Evolutionary conservation across 2,329 filamentous ascomycete species (phyloP).

Genomic region (Pseudogymnoascus sp.): DNA sequence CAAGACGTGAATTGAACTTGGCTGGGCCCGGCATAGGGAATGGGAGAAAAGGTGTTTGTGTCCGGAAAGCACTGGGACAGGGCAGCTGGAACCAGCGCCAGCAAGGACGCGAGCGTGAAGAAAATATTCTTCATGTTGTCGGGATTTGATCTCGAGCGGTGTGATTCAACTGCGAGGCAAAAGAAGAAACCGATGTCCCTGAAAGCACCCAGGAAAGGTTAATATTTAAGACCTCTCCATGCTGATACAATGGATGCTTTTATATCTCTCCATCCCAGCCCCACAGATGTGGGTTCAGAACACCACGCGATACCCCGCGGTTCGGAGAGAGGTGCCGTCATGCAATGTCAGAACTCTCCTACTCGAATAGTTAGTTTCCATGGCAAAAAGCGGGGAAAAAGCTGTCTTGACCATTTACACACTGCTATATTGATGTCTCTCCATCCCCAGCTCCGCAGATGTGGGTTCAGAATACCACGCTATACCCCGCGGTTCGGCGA

Average conservation of each 20-base stretch:
- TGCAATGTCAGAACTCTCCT: too few relatives aligned
- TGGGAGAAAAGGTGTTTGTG: neutral
- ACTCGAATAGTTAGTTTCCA: too few relatives aligned
- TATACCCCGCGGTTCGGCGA: too few relatives aligned
- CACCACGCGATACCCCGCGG: too few relatives aligned
- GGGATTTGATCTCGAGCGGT: neutral
- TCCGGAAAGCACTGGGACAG: neutral
- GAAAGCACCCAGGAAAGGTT: neutral
- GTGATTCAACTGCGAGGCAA: neutral
- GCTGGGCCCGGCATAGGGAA: neutral
- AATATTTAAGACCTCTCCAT: neutral
- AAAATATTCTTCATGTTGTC: neutral
- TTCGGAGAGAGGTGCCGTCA: too few relatives aligned
- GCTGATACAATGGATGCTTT: neutral
- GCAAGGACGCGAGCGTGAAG: neutral
- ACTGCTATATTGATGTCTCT: too few relatives aligned
- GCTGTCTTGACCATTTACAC: too few relatives aligned
- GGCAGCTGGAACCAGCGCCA: neutral
- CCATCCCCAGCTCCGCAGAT: too few relatives aligned
- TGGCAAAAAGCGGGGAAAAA: too few relatives aligned
- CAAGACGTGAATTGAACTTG: constrained; percentile 7
- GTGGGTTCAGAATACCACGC: too few relatives aligned
- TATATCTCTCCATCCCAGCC: neutral
- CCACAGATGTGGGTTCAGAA: too few relatives aligned
- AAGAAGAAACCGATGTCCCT: neutral